Evolutionary conservation across 2,329 filamentous ascomycete species (phyloP), one percentile per base, ranked within the genome.

Genomic region (Neocatenulostroma microsporum): DNA sequence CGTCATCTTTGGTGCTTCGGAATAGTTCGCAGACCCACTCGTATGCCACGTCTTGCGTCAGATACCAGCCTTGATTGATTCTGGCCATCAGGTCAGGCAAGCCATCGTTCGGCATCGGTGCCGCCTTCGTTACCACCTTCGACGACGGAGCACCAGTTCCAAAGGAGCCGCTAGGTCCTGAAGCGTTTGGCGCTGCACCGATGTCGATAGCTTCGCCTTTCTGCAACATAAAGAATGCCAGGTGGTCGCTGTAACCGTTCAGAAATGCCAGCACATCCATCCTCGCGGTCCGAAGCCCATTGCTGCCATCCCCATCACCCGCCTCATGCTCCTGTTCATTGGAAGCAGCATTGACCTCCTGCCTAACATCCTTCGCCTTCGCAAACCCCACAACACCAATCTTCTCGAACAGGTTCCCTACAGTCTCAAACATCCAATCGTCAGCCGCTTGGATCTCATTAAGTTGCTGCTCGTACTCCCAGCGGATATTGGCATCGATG

Each of bases 391-490:
- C 57, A 12, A 77, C 59, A 2, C 67, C 69, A 17, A 76, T 47
- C 42, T 66, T 71, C 30, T 65, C 63, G 35, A 78, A 68, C 3
- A 76, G 57, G 31, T 66, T 63, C 17, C 68, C 67, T 11, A 72
- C 58, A 2, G 70, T 70, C 34, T 70, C 68, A 46, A 75, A 76
- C 48, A 76, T 60, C 55, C 67, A 72, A 42, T 74, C 65, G 52
- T 80, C 77, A 2, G 74, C 72, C 45, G 73, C 63, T 18, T 66
- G 60, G 42, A 67, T 71, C 5, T 66, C 55, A 41, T 71, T 68
- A 10, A 79, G 57, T 31, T 73, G 70, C 37, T 74, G 66, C 45
- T 74, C 69, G 40, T 70, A 70, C 46, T 73, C 69, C 50, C 69
- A 74, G 13, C 62, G 62, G 30, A 65, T 63, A 41, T 78, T 74